These are phyloP conservation scores for Pezicula radicicola DNA, from an alignment of 2,329 filamentous ascomycete genomes.

Conservation along the genomic window DNA sequence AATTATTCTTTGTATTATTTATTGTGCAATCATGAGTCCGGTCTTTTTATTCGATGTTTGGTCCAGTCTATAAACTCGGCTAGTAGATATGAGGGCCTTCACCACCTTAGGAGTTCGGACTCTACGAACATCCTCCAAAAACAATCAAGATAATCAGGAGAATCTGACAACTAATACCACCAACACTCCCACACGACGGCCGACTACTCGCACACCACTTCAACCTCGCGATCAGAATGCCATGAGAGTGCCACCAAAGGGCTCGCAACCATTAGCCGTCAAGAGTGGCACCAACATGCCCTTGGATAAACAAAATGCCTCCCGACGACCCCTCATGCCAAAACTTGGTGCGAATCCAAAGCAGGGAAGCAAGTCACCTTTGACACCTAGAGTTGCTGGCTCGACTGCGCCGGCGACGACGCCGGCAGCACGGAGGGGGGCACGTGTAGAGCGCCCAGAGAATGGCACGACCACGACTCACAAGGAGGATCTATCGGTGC, in stretches of 20 bases:
- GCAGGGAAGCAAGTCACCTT: constrained; percentile 46
- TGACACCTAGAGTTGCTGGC: constrained; percentile 56
- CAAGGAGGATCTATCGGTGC: constrained; percentile 49
- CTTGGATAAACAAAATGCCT: constrained; percentile 47
- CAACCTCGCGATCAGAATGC: constrained; percentile 34
- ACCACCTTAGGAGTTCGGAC: not conserved
- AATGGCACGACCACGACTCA: constrained; percentile 13
- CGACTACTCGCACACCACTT: constrained; percentile 20
- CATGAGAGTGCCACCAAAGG: constrained; percentile 38
- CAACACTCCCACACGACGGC: constrained; percentile 14
- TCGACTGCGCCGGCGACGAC: constrained; percentile 23
- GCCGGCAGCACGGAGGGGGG: constrained; percentile 44
- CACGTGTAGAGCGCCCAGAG: constrained; percentile 33
- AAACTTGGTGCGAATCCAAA: constrained; percentile 62
- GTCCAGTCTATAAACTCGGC: too few species aligned
- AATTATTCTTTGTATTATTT: too few species aligned
- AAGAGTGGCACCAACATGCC: constrained; percentile 35
- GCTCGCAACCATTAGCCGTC: constrained; percentile 14
- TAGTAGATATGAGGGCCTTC: not conserved
- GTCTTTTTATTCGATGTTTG: not conserved
- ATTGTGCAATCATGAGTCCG: not conserved
- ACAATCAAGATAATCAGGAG: not conserved
- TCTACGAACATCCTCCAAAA: not conserved
- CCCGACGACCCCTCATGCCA: constrained; percentile 60
- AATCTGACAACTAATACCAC: constrained; percentile 3